phyloP scores from a whole-genome alignment of 192 early-diverging fungal species.

The Coemansia sp. region DNA sequence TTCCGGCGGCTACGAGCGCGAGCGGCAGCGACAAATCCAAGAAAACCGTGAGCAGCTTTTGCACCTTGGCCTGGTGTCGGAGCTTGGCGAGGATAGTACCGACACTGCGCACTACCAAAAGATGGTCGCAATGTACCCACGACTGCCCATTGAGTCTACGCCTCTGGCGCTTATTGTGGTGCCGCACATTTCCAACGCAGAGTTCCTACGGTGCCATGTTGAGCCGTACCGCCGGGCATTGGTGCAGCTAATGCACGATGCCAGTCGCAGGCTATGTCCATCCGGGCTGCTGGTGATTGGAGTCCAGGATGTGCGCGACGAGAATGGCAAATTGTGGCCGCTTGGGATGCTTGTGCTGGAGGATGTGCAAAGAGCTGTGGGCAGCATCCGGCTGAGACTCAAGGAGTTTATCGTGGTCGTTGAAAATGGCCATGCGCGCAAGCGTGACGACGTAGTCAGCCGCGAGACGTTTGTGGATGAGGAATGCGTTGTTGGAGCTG shows the following conservation, averaged over 20 bases:
- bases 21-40: slow-evolving; percentile 48
- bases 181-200: slow-evolving; percentile 58
- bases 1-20: slow-evolving; percentile 44
- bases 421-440: slow-evolving; percentile 46
- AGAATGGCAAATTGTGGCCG: slow-evolving; percentile 66
- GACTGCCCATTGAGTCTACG: slow-evolving; percentile 27
- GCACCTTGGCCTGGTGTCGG: slow-evolving; percentile 69
- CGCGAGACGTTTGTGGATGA: slow-evolving; percentile 45
- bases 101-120: slow-evolving; percentile 69
- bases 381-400: slow-evolving; percentile 39
- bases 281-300: slow-evolving; percentile 68
- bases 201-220: slow-evolving; percentile 51
- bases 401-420: slow-evolving; percentile 56
- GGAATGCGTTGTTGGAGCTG: slow-evolving; percentile 24
- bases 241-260: slow-evolving; percentile 62
- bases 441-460: slow-evolving; percentile 44
- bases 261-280: slow-evolving; percentile 55
- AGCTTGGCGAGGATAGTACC: slow-evolving; percentile 74
- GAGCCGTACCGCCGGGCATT: slow-evolving; percentile 60
- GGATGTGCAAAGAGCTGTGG: slow-evolving; percentile 63
- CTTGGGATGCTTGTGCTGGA: slow-evolving; percentile 72
- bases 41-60: slow-evolving; percentile 51
- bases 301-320: slow-evolving; percentile 65
- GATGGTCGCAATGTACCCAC: slow-evolving; percentile 52
- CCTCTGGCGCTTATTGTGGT: slow-evolving; percentile 59